phyloP scores from a whole-genome alignment of 2,329 filamentous ascomycete species.

The Torrubiella hemipterigena region DNA sequence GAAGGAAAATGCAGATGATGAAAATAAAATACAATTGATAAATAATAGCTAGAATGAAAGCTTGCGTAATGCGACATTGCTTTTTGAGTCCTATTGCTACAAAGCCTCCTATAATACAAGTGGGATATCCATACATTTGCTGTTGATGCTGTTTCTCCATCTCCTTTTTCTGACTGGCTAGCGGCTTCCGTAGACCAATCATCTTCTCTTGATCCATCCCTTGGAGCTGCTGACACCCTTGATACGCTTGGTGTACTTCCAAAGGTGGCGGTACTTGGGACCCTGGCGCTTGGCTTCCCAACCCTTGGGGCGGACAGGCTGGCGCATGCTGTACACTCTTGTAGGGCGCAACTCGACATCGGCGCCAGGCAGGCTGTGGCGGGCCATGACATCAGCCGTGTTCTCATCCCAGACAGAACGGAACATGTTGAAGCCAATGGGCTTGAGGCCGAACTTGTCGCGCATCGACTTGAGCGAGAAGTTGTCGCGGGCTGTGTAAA shows the following conservation, averaged over 20 bases:
- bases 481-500: conserved; percentile 43
- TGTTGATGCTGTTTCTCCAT: too few relatives aligned
- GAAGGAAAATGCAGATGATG: too few relatives aligned
- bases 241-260: conserved; percentile 54
- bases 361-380: conserved; percentile 60
- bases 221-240: conserved; percentile 28
- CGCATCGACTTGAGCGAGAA: conserved; percentile 69
- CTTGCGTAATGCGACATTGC: too few relatives aligned
- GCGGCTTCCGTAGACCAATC: too few relatives aligned
- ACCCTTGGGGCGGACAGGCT: conserved; percentile 45
- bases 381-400: conserved; percentile 77
- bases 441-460: conserved; percentile 53
- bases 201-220: conserved; percentile 29
- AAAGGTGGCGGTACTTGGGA: conserved; percentile 51
- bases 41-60: too few relatives aligned
- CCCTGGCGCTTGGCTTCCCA: conserved; percentile 56
- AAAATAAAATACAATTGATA: too few relatives aligned
- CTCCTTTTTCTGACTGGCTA: too few relatives aligned
- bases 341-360: conserved; percentile 78
- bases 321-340: conserved; percentile 58
- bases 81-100: too few relatives aligned
- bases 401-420: conserved; percentile 80
- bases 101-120: not conserved
- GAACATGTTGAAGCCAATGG: conserved; percentile 82
- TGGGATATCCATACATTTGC: too few relatives aligned